Evolutionary conservation across 75 land plant species (phyloP).

Genomic region (Larix kaempferi): DNA sequence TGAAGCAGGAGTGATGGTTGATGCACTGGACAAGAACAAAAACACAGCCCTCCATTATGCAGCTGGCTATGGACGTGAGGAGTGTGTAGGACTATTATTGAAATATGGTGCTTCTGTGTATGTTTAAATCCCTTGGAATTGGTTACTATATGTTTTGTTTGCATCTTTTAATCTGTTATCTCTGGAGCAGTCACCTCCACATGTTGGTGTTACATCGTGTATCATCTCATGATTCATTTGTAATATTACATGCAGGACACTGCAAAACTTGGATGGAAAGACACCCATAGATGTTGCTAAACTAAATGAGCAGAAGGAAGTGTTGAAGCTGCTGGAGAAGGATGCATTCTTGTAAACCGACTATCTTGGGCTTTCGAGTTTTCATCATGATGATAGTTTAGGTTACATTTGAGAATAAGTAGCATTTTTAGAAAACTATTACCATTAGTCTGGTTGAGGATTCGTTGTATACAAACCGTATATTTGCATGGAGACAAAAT

Average conservation of each 20-base stretch:
- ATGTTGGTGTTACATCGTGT: neutral
- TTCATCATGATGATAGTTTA: neutral
- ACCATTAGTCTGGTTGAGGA: neutral
- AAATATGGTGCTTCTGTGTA: conserved; percentile 44
- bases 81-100: conserved; percentile 44
- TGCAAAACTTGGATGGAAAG: conserved; percentile 89
- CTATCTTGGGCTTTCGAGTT: neutral
- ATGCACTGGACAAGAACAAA: conserved; percentile 42
- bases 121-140: conserved; percentile 3
- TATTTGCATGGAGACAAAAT: neutral
- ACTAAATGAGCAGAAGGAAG: conserved; percentile 79
- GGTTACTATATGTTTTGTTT: neutral
- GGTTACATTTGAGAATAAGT: neutral
- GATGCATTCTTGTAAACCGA: conserved; percentile 76
- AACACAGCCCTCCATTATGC: conserved; percentile 50
- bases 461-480: neutral
- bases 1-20: conserved; percentile 39
- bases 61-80: conserved; percentile 36
- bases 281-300: conserved; percentile 96
- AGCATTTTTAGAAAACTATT: conserved; percentile 1
- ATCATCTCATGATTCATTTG: neutral
- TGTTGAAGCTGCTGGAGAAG: conserved; percentile 83
- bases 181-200: neutral
- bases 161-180: neutral
- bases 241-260: conserved; percentile 54